phyloP scores from a whole-genome alignment of 805 yeast genomes.

The Saccharomyces kudriavzevii region DNA sequence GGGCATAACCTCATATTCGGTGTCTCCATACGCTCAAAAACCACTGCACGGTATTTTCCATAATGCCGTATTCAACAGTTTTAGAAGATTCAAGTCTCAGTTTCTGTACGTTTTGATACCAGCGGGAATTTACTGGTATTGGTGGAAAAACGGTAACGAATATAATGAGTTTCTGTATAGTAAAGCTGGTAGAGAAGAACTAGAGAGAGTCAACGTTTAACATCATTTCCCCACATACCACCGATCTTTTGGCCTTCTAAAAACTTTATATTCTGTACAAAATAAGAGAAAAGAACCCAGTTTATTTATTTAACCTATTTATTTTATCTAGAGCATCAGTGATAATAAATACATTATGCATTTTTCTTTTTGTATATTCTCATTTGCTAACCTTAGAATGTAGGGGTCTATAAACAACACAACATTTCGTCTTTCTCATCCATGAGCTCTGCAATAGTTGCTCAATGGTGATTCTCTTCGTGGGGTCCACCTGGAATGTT shows the following conservation, averaged over 20 bases:
- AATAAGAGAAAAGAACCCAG: neutral
- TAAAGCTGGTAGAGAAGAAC: conserved; percentile 94
- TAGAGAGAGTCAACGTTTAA: conserved; percentile 51
- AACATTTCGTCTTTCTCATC: conserved; percentile 49
- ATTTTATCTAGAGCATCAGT: neutral
- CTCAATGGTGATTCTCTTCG: conserved; percentile 42
- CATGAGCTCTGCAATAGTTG: conserved; percentile 52
- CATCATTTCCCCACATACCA: neutral
- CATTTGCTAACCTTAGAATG: neutral
- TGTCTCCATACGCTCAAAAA: conserved; percentile 88
- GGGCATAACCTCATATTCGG: conserved; percentile 78
- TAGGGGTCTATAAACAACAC: conserved; percentile 31
- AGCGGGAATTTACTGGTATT: conserved; percentile 68
- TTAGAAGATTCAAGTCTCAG: conserved; percentile 89
- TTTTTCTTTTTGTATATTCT: neutral
- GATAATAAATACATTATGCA: neutral
- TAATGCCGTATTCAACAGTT: conserved; percentile 82
- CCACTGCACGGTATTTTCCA: conserved; percentile 83
- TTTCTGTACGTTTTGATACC: conserved; percentile 72
- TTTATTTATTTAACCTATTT: neutral
- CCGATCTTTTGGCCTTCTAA: neutral
- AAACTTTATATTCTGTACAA: neutral
- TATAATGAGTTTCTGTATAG: conserved; percentile 92
- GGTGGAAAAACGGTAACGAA: conserved; percentile 82
- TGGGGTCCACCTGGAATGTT: conserved; percentile 51